Evolutionary conservation across 164 flowering plant genomes (phyloP), one percentile per base, ranked within the genome.

Genomic region (Magnolia changhungtana): DNA sequence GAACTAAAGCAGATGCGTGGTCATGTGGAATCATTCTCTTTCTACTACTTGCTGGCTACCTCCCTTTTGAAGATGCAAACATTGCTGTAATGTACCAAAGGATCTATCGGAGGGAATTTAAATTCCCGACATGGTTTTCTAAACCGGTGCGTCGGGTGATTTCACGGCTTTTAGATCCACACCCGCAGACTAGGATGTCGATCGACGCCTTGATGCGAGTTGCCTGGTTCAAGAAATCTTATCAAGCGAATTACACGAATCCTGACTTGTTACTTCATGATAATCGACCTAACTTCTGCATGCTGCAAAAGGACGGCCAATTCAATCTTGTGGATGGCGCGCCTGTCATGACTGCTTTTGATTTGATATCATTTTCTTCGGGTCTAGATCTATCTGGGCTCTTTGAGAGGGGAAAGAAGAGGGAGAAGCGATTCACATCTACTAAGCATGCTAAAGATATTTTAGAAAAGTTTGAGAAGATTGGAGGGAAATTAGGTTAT

Each of bases 111-210:
- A 92, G 88, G 0, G 89, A 90, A 8, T 91, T 72, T 52, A 84
- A 83, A 63, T 84, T 76, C 73, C 97, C 96, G 1, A 87, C 89
- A 0, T 93, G 97, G 97, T 80, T 93, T 74, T 93, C 97, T 0
- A 8, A 78, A 0, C 91, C 89, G 0, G 50, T 90, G 2, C 86
- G 77, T 78, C 77, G 89, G 10, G 63, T 90, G 64, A 78, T 91
- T 7, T 86, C 89, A 0, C 87, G 81, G 69, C 79, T 92, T 0
- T 82, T 92, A 11, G 91, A 88, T 7, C 78, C 86, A 1, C 87
- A 93, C 73, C 94, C 96, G 0, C 81, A 75, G 0, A 83, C 80
- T 6, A 37, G 97, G 27, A 83, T 90, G 59, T 78, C 89, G 0
- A 87, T 91, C 7, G 75, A 85, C 3, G 84, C 79, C 0, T 84